Conservation (phyloP, 2,329 filamentous ascomycete genomes). For the Aspergillus novofumigatus region DNA sequence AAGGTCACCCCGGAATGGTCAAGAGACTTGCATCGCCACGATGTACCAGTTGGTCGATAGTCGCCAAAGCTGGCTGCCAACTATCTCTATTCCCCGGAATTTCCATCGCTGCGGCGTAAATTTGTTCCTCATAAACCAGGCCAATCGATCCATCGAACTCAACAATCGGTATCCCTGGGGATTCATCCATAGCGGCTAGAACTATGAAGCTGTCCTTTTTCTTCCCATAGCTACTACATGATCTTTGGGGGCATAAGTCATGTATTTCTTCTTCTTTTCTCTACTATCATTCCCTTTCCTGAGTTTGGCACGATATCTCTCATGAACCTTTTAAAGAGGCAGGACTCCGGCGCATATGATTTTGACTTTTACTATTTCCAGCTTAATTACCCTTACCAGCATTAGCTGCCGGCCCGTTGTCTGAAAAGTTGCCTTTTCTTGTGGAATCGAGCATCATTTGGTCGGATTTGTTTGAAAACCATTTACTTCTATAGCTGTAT, state of each 20-base stretch:
- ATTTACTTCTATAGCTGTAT: not conserved
- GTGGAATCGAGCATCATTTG: not conserved
- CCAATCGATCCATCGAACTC: not conserved
- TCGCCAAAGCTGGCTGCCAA: not conserved
- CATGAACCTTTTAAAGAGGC: conserved; percentile 19
- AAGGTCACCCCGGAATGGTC: conserved; percentile 76
- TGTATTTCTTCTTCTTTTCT: conserved; percentile 11
- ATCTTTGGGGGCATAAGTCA: conserved; percentile 12
- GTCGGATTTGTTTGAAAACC: not conserved
- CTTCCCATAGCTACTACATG: not conserved
- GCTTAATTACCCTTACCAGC: not conserved
- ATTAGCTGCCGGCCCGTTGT: not conserved
- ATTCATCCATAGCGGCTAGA: not conserved
- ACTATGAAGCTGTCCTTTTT: not conserved
- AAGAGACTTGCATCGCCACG: conserved; percentile 60
- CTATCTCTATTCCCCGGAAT: not conserved
- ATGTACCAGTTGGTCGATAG: conserved; percentile 36
- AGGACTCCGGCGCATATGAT: conserved; percentile 14
- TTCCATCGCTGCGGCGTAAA: not conserved
- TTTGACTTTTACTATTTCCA: conserved; percentile 5
- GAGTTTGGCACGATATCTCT: conserved; percentile 21
- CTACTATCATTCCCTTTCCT: not conserved
- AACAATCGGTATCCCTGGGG: not conserved
- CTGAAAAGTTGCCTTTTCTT: not conserved
- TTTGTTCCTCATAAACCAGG: not conserved